A percentile compares a stretch with the other conserved stretches of the same genome.
Conservation (phyloP, 176 grass and related monocot species). For the Aegilops sharonensis region DNA sequence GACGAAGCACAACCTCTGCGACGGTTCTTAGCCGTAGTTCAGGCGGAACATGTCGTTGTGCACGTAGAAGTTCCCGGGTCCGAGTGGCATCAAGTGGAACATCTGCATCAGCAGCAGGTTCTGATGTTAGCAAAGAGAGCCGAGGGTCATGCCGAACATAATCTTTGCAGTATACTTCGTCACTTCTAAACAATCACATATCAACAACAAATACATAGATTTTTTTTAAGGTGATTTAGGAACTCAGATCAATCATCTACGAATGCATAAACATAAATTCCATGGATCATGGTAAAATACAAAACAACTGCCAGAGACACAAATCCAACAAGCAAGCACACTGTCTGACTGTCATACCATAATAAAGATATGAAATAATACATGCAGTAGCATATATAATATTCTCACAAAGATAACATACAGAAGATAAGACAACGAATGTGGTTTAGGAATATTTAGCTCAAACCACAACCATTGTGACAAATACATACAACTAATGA, state of each 20-base stretch:
- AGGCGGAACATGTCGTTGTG: constrained; percentile 67
- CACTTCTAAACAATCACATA: not conserved
- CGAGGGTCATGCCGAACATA: not conserved
- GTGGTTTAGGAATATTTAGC: too few species aligned
- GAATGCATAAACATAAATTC: not conserved
- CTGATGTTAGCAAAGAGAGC: not conserved
- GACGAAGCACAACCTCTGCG: not conserved
- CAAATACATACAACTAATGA: too few species aligned
- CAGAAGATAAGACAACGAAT: too few species aligned
- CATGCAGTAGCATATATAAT: too few species aligned
- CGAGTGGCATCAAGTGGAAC: constrained; percentile 61
- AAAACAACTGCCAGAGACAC: not conserved
- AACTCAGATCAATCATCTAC: not conserved
- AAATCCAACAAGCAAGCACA: not conserved
- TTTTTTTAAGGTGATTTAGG: not conserved
- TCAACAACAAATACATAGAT: not conserved
- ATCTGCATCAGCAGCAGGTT: constrained; percentile 30
- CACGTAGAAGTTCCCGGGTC: constrained; percentile 57
- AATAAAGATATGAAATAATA: too few species aligned
- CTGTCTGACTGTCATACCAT: too few species aligned
- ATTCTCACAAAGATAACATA: too few species aligned
- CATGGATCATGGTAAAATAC: not conserved
- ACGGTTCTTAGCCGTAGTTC: constrained; percentile 48
- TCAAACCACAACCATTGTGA: too few species aligned
- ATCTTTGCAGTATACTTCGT: not conserved